Conservation (phyloP, 352 stramenopile species). For the Globisporangium cylindrosporum region DNA sequence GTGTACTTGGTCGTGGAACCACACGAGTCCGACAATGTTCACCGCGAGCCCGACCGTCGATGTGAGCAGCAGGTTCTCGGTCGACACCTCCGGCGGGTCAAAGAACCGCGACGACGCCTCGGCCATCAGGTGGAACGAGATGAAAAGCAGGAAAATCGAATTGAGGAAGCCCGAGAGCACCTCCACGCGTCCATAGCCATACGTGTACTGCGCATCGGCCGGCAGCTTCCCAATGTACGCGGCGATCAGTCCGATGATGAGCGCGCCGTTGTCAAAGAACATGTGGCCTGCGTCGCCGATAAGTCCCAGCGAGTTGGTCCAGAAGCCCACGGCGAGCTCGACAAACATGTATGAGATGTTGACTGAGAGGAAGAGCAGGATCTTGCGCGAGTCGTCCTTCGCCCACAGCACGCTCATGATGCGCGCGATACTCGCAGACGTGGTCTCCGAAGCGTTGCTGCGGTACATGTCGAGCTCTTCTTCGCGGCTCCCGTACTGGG, state of each 20-base stretch:
- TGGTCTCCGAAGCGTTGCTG: neutral
- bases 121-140: conserved; percentile 80
- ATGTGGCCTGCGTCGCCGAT: conserved; percentile 88
- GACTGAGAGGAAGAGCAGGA: conserved; percentile 78
- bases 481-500: conserved; percentile 21
- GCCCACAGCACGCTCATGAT: conserved; percentile 51
- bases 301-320: conserved; percentile 82
- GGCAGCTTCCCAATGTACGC: conserved; percentile 81
- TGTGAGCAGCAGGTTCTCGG: conserved; percentile 83
- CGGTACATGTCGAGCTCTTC: conserved; percentile 49
- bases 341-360: conserved; percentile 89
- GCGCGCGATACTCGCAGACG: conserved; percentile 8
- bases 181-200: conserved; percentile 84
- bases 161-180: conserved; percentile 88
- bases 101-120: conserved; percentile 75
- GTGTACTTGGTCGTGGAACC: conserved; percentile 89
- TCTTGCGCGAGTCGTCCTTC: conserved; percentile 64
- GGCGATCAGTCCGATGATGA: conserved; percentile 81
- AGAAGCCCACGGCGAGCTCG: conserved; percentile 80
- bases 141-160: conserved; percentile 78
- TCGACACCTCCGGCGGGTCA: conserved; percentile 73
- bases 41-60: conserved; percentile 78
- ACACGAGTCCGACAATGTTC: conserved; percentile 87
- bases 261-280: conserved; percentile 84
- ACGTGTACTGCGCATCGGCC: conserved; percentile 71